Percentiles rank a stretch among this genome's conserved stretches.
Evolutionary conservation across 1,284 basidiomycete species (phyloP).

Genomic region (Pterulicium gracile): DNA sequence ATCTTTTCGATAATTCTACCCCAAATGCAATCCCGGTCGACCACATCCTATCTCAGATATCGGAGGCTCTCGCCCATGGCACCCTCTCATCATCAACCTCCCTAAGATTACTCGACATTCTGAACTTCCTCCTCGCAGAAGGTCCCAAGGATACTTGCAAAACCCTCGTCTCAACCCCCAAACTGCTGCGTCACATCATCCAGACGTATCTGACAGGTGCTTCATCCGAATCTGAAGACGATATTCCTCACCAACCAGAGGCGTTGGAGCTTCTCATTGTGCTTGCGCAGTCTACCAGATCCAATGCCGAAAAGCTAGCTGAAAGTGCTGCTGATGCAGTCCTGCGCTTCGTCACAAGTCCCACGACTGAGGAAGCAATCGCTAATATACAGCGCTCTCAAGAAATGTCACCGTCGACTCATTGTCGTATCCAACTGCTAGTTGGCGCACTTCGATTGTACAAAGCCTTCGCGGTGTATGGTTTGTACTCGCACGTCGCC

Average conservation of each 20-base stretch:
- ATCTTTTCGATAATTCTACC: not conserved
- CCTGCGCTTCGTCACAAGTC: slow-evolving; percentile 63
- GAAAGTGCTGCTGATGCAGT: slow-evolving; percentile 45
- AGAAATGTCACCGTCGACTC: slow-evolving; percentile 30
- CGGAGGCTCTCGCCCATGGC: slow-evolving; percentile 25
- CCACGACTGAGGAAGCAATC: slow-evolving; percentile 23
- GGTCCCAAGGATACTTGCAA: slow-evolving; percentile 46
- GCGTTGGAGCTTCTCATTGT: slow-evolving; percentile 52
- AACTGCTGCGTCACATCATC: slow-evolving; percentile 43
- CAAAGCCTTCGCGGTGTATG: slow-evolving; percentile 62
- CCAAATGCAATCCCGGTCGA: slow-evolving; percentile 38
- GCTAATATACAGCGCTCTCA: slow-evolving; percentile 28
- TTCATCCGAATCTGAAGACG: slow-evolving; percentile 24
- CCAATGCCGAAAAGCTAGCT: slow-evolving; percentile 50
- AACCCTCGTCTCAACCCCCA: slow-evolving; percentile 39
- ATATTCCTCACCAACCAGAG: slow-evolving; percentile 33
- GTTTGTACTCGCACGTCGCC: slow-evolving; percentile 59
- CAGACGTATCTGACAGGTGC: slow-evolving; percentile 46
- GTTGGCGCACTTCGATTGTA: slow-evolving; percentile 58
- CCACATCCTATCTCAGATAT: slow-evolving; percentile 42
- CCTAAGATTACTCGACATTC: slow-evolving; percentile 48
- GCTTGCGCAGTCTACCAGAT: slow-evolving; percentile 54
- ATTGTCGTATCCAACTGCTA: slow-evolving; percentile 43
- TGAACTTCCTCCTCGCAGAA: slow-evolving; percentile 45
- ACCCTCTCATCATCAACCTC: slow-evolving; percentile 38